Conservation (phyloP, 345 rosid species). For the Schrenkiella parvula region DNA sequence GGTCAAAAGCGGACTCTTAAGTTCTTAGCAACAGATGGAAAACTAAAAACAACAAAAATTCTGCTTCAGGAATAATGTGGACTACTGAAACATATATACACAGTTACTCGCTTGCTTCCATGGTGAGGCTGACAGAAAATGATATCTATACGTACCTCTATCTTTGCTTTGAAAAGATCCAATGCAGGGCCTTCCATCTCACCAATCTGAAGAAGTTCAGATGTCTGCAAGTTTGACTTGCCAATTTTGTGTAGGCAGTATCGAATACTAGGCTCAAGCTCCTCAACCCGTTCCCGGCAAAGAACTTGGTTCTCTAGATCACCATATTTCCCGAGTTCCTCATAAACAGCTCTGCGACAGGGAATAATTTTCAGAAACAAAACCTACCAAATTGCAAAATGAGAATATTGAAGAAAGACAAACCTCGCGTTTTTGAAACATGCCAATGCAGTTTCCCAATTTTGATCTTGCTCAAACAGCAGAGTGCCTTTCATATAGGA, state of each 20-base stretch:
- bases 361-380: neutral
- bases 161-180: constrained; percentile 91
- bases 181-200: constrained; percentile 99
- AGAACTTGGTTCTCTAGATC: constrained; percentile 92
- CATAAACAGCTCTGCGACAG: constrained; percentile 78
- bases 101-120: neutral
- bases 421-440: constrained; percentile 94
- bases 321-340: constrained; percentile 97
- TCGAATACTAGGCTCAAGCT: constrained; percentile 89
- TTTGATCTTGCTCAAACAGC: constrained; percentile 93
- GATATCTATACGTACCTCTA: constrained; percentile 57
- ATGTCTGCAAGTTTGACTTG: constrained; percentile 76
- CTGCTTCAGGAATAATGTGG: neutral
- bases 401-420: constrained; percentile 19
- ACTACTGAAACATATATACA: neutral
- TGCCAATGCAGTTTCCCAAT: constrained; percentile 89
- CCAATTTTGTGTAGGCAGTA: constrained; percentile 97
- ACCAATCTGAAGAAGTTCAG: constrained; percentile 85
- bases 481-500: constrained; percentile 94
- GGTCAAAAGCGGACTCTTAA: constrained; percentile 2
- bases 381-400: neutral
- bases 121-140: neutral
- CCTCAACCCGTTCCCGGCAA: constrained; percentile 95
- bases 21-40: neutral
- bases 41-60: neutral